A percentile compares a stretch with the other conserved stretches of the same genome.
Conservation (phyloP, 2,329 filamentous ascomycete species). For the Aureobasidium sp. region DNA sequence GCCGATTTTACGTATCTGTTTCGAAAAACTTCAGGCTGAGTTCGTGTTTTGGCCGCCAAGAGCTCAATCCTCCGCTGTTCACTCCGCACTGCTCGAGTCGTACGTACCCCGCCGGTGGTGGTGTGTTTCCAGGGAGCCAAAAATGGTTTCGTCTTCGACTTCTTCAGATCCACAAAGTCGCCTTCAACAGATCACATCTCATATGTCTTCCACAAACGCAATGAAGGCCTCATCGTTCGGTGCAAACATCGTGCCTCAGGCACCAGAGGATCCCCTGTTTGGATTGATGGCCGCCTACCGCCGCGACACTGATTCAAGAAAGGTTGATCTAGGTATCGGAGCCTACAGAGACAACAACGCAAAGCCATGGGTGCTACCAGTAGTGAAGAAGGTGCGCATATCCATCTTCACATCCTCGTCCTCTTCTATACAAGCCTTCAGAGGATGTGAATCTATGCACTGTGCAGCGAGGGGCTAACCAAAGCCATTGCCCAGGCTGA, state of each 20-base stretch:
- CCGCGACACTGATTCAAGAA: conserved; percentile 66
- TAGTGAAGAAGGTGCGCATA: conserved; percentile 79
- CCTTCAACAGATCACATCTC: conserved; percentile 54
- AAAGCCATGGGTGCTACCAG: conserved; percentile 94
- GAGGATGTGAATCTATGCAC: background rate
- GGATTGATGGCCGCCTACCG: conserved; percentile 83
- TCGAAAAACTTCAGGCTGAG: conserved; percentile 8
- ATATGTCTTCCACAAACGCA: conserved; percentile 59
- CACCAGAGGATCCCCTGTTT: conserved; percentile 91
- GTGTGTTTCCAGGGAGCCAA: conserved; percentile 3
- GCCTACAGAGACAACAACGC: conserved; percentile 92
- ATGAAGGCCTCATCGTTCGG: conserved; percentile 61
- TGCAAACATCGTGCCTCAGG: conserved; percentile 71
- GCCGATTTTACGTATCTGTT: background rate
- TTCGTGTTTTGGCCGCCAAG: conserved; percentile 1
- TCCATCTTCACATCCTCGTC: background rate
- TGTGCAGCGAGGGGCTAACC: background rate
- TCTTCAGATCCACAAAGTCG: conserved; percentile 40
- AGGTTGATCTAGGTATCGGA: conserved; percentile 91
- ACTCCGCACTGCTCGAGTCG: background rate
- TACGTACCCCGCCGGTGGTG: conserved; percentile 4
- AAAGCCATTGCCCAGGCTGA: conserved; percentile 60
- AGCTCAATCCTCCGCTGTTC: background rate
- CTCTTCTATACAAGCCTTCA: background rate
- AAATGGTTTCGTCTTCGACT: conserved; percentile 25